Evolutionary conservation across 2,329 filamentous ascomycete species (phyloP), one percentile per base, ranked within the genome.

Genomic region (Teratosphaeria pseudoeucalypti): DNA sequence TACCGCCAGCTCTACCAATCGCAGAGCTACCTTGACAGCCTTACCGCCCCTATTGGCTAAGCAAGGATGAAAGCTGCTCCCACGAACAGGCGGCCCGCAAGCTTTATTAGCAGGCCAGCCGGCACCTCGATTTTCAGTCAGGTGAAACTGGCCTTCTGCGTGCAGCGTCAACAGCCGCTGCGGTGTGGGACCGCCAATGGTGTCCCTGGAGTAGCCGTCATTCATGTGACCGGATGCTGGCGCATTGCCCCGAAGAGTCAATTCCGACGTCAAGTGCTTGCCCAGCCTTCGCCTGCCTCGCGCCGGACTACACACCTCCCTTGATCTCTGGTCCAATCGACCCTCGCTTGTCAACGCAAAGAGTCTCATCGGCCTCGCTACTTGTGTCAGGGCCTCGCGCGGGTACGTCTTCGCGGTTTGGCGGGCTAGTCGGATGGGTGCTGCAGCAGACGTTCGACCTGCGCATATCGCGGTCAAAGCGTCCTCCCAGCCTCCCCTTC

Each of bases 241-340:
- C 60, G 62, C 60, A 63, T 62, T 58, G 67, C 62, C 64, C 65
- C 60, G 57, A 61, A 61, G 64, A 60, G 58, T 59, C 66, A 68
- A 69, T 58, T 65, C 64, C 61, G 66, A 69, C 67, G 67, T 69
- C 67, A 64, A 62, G 62, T 39, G 49, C 56, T 54, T 55, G 32
- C 26, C 39, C 19, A 26, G 14, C 56, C 53, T 19, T 6, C 27
- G 19, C 26, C 37, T 57, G 4, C 39, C 29, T 39, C 12, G 37
- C 27, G 19, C 12, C 43, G 11, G 34, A 32, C 6, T 1, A 57
- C 27, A 16, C 26, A 52, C 14, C n/a, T 6, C 11, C 26, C 19
- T 27, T 16, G 11, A 34, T 14, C 19, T 55, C 23, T 37, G n/a
- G 29, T 52, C 55, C 54, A 57, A 52, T 58, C n/a, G 52, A 27